Evolutionary conservation across 1,139 yeast genomes (phyloP), one percentile per base, ranked within the genome.

Genomic region (Debaryomyces robertsiae): DNA sequence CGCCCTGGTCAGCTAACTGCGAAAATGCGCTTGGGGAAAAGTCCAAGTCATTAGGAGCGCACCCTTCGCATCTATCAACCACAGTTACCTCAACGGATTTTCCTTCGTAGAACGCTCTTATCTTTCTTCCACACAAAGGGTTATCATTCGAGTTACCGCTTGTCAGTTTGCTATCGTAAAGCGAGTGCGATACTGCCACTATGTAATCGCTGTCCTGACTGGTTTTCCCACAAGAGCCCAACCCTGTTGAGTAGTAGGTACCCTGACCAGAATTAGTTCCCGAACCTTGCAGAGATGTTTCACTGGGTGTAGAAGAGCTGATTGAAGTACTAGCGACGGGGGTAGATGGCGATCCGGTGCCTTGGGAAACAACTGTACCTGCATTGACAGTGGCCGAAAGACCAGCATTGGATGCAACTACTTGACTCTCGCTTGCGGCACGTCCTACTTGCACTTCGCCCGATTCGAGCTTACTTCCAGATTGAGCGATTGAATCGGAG

Each of bases 141-240:
- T 71, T 72, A 42, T 61, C 51, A 61, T 71, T 72, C 13, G 76
- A 67, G 58, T 71, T 68, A 30, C 63, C 65, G 43, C 55, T 55
- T 17, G 60, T 57, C 40, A 58, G 57, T 45, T 62, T 53, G 32
- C 58, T 52, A 45, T 68, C 68, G 45, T 55, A 71, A 44, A 69
- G 55, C 33, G 54, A 48, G 42, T 66, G 64, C 24, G 75, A 67
- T 38, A 72, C 54, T 30, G 77, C 77, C 24, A 67, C 73, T 49
- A 81, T 72, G 49, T 60, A 61, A 53, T 82, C 86, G 17, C 67
- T 32, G 49, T 73, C 80, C 22, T 65, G 40, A 63, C 60, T 73
- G 46, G 67, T 61, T 42, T 50, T 45, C 36, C 87, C 87, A 63
- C 87, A 81, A 22, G 87, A 81, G 42, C 86, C 87, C 44, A 80